Evolutionary conservation across 2,329 filamentous ascomycete species (phyloP).

Genomic region (Aspergillus cejpii): DNA sequence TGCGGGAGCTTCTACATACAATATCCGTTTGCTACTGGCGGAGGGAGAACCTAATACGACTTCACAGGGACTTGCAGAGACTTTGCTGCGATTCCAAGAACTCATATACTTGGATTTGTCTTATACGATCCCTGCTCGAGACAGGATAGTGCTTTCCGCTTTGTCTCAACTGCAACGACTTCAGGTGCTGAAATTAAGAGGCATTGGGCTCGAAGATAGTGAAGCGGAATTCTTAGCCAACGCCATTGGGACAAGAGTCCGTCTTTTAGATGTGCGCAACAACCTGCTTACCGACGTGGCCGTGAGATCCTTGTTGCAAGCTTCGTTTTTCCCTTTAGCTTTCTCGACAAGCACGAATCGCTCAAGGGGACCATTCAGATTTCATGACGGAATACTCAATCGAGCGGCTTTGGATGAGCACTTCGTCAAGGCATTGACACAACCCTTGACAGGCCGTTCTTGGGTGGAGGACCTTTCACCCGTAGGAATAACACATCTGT

Average conservation of each 20-base stretch:
- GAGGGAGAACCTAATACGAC: constrained; percentile 55
- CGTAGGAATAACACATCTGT: constrained; percentile 54
- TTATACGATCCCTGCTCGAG: constrained; percentile 46
- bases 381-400: constrained; percentile 18
- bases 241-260: constrained; percentile 47
- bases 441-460: constrained; percentile 47
- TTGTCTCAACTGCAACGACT: constrained; percentile 46
- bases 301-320: constrained; percentile 46
- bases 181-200: constrained; percentile 52
- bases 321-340: constrained; percentile 41
- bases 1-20: constrained; percentile 32
- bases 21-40: constrained; percentile 51
- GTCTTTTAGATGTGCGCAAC: constrained; percentile 52
- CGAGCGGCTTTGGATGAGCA: constrained; percentile 41
- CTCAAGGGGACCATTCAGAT: constrained; percentile 2
- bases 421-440: constrained; percentile 45
- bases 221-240: constrained; percentile 49
- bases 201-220: constrained; percentile 48
- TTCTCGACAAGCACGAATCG: neutral
- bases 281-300: constrained; percentile 53
- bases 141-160: constrained; percentile 43
- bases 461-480: constrained; percentile 51
- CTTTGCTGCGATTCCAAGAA: constrained; percentile 48
- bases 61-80: constrained; percentile 47
- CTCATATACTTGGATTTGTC: constrained; percentile 56